Base-by-base conservation (phyloP, 2,329 filamentous ascomycete genomes). In the Penicillium sumatraense region DNA sequence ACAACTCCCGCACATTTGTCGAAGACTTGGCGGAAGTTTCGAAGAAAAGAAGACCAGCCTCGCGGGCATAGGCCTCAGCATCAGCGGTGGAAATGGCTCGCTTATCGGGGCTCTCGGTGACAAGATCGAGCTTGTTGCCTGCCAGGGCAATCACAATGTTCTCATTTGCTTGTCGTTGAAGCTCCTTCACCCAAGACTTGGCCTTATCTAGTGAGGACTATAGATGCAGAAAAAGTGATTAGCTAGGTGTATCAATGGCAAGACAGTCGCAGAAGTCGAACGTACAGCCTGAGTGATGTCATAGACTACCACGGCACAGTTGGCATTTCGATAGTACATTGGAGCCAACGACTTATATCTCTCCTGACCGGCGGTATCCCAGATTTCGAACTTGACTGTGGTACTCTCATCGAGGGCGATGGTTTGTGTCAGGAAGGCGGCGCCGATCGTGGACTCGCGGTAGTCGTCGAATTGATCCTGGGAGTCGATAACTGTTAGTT, bases 271-370 rank as follows among this genome's bases (percentile, higher is more conserved):
- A 50, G 23, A 27, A 50, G 38, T 26, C 8, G 27, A 47, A 78
- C 90, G 60, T 88, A 99, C 95, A 65, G 95, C 91, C 85, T 99
- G 95, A 72, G 95, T 99, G 72, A 99, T 98, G 79, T 99, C 95
- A 78, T 99, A 99, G 64, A 99, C 95, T 46, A 99, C 93, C 27
- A 99, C 93, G 56, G 96, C 95, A 80, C 95, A 98, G 85, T 99
- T 98, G 67, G 96, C 96, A 75, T 99, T 99, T 69, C 96, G 84
- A 81, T 99, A 99, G 83, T 99, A 99, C 95, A 99, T 99, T 68
- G 95, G 95, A 29, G 95, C 95, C 64, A 99, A 83, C 11, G 95
- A 98, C 83, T 98, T 98, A 85, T 98, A 99, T 72, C 96, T 87
- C 80, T 99, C 95, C 80, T 99, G 95, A 61, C 95, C 95, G 61